Percentiles rank a stretch among this genome's conserved stretches.
Conservation (phyloP, 2,329 filamentous ascomycete genomes). For the Fusarium newnesense region DNA sequence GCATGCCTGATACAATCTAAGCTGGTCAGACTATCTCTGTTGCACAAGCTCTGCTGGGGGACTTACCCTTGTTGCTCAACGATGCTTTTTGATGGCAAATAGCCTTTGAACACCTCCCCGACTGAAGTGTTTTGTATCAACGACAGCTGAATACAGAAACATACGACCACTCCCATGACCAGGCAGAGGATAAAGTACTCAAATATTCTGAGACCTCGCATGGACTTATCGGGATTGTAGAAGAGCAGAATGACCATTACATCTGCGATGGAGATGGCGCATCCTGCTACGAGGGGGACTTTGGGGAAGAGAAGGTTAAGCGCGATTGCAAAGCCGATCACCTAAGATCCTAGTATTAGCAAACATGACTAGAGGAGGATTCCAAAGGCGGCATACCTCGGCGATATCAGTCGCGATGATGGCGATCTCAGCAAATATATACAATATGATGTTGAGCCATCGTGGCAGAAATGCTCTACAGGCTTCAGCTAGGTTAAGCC, state of each 20-base stretch:
- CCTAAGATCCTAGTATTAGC: slow-evolving; percentile 44
- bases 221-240: slow-evolving; percentile 68
- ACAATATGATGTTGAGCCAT: slow-evolving; percentile 72
- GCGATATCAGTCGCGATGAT: slow-evolving; percentile 79
- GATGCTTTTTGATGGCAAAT: slow-evolving; percentile 68
- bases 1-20: slow-evolving; percentile 69
- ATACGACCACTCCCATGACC: slow-evolving; percentile 75
- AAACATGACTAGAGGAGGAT: not conserved
- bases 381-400: slow-evolving; percentile 51
- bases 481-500: slow-evolving; percentile 73
- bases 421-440: slow-evolving; percentile 71
- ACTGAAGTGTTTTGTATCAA: slow-evolving; percentile 65
- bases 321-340: slow-evolving; percentile 77
- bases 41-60: rapidly evolving
- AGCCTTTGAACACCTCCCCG: slow-evolving; percentile 72
- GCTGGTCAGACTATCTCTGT: rapidly evolving
- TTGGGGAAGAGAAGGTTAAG: slow-evolving; percentile 72
- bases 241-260: slow-evolving; percentile 75
- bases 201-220: slow-evolving; percentile 67
- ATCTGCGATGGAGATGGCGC: slow-evolving; percentile 74
- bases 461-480: slow-evolving; percentile 72
- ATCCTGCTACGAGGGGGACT: slow-evolving; percentile 74
- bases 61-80: slow-evolving; percentile 65
- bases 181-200: slow-evolving; percentile 71
- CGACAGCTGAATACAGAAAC: slow-evolving; percentile 76